Conservation (phyloP, 495 filamentous ascomycete genomes). For the Hypoxylon fragiforme region DNA sequence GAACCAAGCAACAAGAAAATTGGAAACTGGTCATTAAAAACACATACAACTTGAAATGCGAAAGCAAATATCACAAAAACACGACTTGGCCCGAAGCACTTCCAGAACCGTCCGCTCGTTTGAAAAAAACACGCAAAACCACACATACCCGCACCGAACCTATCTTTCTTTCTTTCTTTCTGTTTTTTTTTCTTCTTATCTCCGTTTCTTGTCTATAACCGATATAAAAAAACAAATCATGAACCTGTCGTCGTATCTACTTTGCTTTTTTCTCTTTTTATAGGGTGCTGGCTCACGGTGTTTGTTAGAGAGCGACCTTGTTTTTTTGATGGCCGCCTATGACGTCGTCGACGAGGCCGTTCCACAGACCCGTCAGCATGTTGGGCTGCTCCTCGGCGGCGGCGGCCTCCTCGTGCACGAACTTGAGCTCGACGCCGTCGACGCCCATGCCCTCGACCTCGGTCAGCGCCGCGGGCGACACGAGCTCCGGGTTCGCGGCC, state of each 20-base stretch:
- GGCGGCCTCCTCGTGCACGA: conserved; percentile 40
- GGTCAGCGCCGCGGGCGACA: conserved; percentile 46
- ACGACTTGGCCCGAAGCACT: conserved; percentile 29
- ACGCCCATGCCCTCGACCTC: conserved; percentile 51
- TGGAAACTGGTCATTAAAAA: conserved; percentile 24
- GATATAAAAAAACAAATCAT: no score
- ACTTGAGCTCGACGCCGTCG: conserved; percentile 54
- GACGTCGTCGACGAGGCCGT: conserved; percentile 51
- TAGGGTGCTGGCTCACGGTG: background rate
- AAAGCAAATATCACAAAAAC: no score
- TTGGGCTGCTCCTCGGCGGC: conserved; percentile 35
- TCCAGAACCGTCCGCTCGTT: conserved; percentile 30
- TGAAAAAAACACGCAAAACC: conserved; percentile 14
- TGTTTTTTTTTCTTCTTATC: no score
- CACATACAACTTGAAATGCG: no score
- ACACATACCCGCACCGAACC: background rate
- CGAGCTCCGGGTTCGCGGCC: conserved; percentile 47
- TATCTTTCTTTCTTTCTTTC: no score
- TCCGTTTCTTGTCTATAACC: no score
- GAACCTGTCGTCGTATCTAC: no score
- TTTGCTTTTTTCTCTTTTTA: no score
- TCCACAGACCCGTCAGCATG: conserved; percentile 51
- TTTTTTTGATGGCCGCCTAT: conserved; percentile 36
- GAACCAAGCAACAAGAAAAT: background rate
- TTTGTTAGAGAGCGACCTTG: conserved; percentile 34